These are phyloP conservation scores for Sinapis alba DNA, from an alignment of 441 rosid genomes.

Conservation along the genomic window DNA sequence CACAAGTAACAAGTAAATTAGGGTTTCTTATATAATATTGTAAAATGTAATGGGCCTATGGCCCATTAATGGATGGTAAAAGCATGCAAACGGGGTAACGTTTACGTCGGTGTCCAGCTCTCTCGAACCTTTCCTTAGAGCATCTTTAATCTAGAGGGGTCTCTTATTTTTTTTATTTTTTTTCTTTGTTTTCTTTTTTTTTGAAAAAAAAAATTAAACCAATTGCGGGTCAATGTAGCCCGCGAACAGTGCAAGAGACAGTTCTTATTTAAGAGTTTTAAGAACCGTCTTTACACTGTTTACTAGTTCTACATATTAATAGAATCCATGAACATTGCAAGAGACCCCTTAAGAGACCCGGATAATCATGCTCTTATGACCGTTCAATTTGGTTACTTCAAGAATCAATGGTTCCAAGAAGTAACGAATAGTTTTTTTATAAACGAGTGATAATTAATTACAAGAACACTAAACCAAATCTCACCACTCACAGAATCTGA, in stretches of 20 bases:
- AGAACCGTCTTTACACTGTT: too few species aligned
- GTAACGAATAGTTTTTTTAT: background rate
- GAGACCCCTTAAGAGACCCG: too few species aligned
- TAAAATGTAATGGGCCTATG: background rate
- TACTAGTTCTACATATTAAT: too few species aligned
- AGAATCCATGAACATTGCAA: too few species aligned
- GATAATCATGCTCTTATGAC: too few species aligned
- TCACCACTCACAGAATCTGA: conserved; percentile 30
- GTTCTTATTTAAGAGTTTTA: too few species aligned
- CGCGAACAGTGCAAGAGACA: too few species aligned
- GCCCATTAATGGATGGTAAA: conserved; percentile 2
- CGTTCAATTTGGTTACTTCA: background rate
- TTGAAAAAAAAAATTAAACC: too few species aligned
- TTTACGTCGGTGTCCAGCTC: background rate
- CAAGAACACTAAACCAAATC: conserved; percentile 27
- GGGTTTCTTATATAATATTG: background rate
- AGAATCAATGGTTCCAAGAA: conserved; percentile 12
- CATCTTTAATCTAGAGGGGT: too few species aligned
- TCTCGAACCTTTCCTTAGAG: background rate
- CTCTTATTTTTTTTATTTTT: too few species aligned
- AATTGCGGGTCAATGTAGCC: too few species aligned
- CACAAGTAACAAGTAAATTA: background rate
- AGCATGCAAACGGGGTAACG: background rate
- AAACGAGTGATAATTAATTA: background rate
- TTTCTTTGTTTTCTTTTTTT: too few species aligned